Base-by-base conservation (phyloP, 306 rosid genomes). In the Cucurbita pepo region DNA sequence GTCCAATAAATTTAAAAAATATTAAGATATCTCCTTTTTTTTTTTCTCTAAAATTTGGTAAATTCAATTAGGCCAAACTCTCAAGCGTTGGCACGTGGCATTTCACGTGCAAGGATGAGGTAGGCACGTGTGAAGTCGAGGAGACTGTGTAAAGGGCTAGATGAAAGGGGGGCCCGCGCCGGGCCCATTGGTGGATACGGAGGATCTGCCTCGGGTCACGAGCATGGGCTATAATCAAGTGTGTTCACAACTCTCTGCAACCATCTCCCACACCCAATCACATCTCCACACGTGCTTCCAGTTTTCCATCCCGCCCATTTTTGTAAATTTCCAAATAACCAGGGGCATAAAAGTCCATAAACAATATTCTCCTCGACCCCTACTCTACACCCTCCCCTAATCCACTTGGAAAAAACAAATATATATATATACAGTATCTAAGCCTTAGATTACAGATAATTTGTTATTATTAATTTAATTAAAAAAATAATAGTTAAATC, bases 141-240 rank as follows among this genome's bases (percentile, higher is more conserved):
- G 77, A 78, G 76, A 45, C 44, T 36, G 75, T 54, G 61, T 59
- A 61, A 38, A 10, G 38, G 15, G 75, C 48, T 43, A 36, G n/a
- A 54, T 1, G 0, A 2, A 10, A 53, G 43, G 44, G n/a, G 22
- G 8, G 18, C n/a, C 47, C 47, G 64, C 4, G 57, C 34, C 14
- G 79, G 90, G 95, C 74, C 82, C 88, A 76, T 34, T 14, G 25
- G 8, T 67, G 79, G 97, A 92, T 92, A 88, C 90, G 86, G 88
- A 86, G 91, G 90, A 88, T 88, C 95, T 78, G 54, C 69, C 88
- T 90, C 85, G 97, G 92, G 85, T 75, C 91, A 75, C 14, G 22
- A 65, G 63, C 45, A 7, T 71, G 70, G 64, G 70, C 53, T 0
- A 36, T 60, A 41, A 79, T 92, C 97, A 85, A 91, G 80, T 92